Conservation (phyloP, 2,329 filamentous ascomycete genomes). For the Colletotrichum sp. region DNA sequence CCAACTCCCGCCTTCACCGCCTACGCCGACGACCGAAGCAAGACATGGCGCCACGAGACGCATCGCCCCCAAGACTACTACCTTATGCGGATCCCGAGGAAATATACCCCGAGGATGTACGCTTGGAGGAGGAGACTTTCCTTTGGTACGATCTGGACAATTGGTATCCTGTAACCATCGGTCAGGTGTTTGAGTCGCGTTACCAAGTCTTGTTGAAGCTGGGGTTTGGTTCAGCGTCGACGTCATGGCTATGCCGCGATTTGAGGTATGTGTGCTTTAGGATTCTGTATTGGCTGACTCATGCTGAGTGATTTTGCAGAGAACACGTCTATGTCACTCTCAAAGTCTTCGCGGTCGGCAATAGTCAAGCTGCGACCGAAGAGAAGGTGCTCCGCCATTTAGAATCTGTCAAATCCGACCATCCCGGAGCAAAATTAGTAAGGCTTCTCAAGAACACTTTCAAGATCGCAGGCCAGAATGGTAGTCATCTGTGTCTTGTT, state of each 20-base stretch:
- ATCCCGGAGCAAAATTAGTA: constrained; percentile 2
- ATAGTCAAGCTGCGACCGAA: constrained; percentile 11
- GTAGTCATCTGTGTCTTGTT: constrained; percentile 4
- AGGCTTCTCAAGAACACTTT: constrained; percentile 1
- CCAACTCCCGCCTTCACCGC: neutral
- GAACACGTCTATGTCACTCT: constrained; percentile 10
- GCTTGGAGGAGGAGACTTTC: constrained; percentile 28
- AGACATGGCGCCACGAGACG: neutral
- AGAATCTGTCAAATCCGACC: neutral
- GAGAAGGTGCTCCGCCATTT: neutral
- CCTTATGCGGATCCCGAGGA: constrained; percentile 10
- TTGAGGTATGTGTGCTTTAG: constrained; percentile 5
- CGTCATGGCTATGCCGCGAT: constrained; percentile 30
- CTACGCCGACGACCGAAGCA: neutral
- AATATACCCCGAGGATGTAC: neutral
- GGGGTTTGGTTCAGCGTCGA: constrained; percentile 30
- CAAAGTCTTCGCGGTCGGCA: constrained; percentile 6
- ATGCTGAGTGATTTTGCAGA: neutral
- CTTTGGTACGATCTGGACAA: constrained; percentile 25
- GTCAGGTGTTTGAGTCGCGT: constrained; percentile 24
- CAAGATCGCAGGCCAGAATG: neutral
- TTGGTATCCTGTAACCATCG: constrained; percentile 28
- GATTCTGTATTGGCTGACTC: fast-evolving
- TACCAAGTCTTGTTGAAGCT: constrained; percentile 31
- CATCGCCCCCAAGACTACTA: constrained; percentile 3